Conservation (phyloP, 805 yeast genomes). For the Komagataella ulmi region DNA sequence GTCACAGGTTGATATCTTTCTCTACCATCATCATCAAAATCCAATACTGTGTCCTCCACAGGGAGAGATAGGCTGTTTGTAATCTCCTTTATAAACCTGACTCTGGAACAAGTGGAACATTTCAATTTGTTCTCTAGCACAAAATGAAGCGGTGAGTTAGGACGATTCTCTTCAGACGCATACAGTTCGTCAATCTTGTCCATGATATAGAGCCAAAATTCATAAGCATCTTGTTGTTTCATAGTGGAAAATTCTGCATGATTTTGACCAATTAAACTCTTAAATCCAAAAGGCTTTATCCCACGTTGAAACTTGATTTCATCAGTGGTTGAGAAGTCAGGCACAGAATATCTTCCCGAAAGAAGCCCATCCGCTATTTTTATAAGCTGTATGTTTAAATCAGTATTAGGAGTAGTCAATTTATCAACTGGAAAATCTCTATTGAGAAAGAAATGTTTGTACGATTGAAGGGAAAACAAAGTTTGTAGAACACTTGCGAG, state of each 20-base stretch:
- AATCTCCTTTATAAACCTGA: slow-evolving; percentile 39
- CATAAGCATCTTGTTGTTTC: slow-evolving; percentile 93
- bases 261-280: slow-evolving; percentile 59
- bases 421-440: slow-evolving; percentile 18
- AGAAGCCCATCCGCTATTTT: slow-evolving; percentile 71
- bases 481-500: slow-evolving; percentile 71
- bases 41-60: slow-evolving; percentile 27
- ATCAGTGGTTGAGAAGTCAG: slow-evolving; percentile 29
- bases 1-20: slow-evolving; percentile 34
- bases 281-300: slow-evolving; percentile 64
- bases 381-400: slow-evolving; percentile 60
- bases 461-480: slow-evolving; percentile 33
- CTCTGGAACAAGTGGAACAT: slow-evolving; percentile 44
- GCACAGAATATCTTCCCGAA: slow-evolving; percentile 61
- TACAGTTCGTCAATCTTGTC: slow-evolving; percentile 44
- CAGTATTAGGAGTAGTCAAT: slow-evolving; percentile 36
- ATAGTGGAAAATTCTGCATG: slow-evolving; percentile 78
- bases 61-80: slow-evolving; percentile 56
- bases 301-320: slow-evolving; percentile 54
- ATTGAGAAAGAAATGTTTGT: slow-evolving; percentile 24
- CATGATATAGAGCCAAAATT: slow-evolving; percentile 59
- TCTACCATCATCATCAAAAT: slow-evolving; percentile 27
- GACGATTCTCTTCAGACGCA: slow-evolving; percentile 19
- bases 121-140: slow-evolving; percentile 49
- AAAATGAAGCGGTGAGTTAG: slow-evolving; percentile 52